Base-by-base conservation (phyloP, 805 yeast species). In the Metschnikowia chrysomelidarum region DNA sequence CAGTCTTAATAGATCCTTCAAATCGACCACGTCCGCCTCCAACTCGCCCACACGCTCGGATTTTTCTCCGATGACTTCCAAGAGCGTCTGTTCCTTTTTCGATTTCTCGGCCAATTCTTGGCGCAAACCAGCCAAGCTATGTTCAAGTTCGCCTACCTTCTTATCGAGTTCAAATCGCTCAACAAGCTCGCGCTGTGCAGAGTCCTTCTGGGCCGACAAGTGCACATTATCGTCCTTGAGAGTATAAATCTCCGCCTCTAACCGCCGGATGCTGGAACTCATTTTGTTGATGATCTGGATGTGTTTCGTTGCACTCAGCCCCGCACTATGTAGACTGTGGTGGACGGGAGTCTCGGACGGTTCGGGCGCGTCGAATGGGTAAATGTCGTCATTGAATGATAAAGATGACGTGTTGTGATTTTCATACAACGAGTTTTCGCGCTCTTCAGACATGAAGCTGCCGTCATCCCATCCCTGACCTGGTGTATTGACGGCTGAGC, bases 31-130 rank as follows among this genome's bases (percentile, higher is more conserved):
- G 53, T 93, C 98, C 6, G 94, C 95, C 46, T 71, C 74, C 29
- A 93, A 69, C 58, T 93, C 98, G 37, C 80, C 84, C 4, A 86
- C 91, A 43, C 69, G 72, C 56, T 94, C 98, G 5, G 87, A 73
- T 55, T 88, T 88, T 54, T 89, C 96, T 5, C 96, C 96, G 11
- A 91, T 67, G 38, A 85, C 54, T 47, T 79, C 84, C 29, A 88
- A 60, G 31, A 85, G 73, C 5, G 82, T 75, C 36, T 72, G 69
- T 41, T 77, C 77, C 5, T 75, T 44, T 37, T 45, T 24, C 6
- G 58, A 50, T 34, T 62, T 60, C 14, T 57, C 51, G 12, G 65
- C 69, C 28, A 78, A 41, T 16, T 60, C 67, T 0, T 24, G 10
- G 16, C 43, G 41, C 15, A 65, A 43, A 5, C 36, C 38, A 2